These are phyloP conservation scores for Carallia pectinifolia DNA, from an alignment of 345 rosid species.

Conservation along the genomic window DNA sequence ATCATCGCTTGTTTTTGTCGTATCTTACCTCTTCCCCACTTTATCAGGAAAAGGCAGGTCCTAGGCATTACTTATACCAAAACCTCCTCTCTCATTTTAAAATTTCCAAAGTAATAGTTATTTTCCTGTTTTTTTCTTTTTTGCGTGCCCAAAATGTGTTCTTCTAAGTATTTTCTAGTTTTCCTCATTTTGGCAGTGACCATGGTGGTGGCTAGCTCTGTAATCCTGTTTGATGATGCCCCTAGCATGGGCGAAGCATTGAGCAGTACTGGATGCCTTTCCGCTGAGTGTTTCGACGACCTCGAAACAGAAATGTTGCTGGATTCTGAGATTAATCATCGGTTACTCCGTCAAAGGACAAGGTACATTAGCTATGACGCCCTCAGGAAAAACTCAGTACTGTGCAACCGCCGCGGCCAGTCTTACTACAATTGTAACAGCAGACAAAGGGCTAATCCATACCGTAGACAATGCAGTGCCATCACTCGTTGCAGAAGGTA, in stretches of 20 bases:
- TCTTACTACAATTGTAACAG: slow-evolving; percentile 28
- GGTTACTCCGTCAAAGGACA: slow-evolving; percentile 18
- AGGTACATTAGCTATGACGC: slow-evolving; percentile 22
- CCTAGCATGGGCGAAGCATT: neutral
- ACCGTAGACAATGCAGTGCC: slow-evolving; percentile 29
- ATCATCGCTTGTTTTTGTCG: slow-evolving; percentile 10
- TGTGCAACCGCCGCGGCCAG: slow-evolving; percentile 21
- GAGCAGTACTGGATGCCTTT: neutral
- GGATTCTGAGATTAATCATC: slow-evolving; percentile 38
- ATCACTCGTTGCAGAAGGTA: slow-evolving; percentile 23
- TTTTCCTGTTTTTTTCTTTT: no score
- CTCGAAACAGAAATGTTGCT: slow-evolving; percentile 29
- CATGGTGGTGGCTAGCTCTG: slow-evolving; percentile 24
- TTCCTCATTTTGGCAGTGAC: slow-evolving; percentile 32
- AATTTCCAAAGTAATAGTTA: neutral
- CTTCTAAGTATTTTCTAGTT: slow-evolving; percentile 31
- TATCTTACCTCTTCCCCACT: slow-evolving; percentile 27
- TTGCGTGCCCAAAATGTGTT: slow-evolving; percentile 32
- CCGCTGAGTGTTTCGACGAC: neutral
- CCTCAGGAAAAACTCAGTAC: slow-evolving; percentile 6
- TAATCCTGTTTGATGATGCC: neutral
- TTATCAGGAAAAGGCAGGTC: slow-evolving; percentile 36
- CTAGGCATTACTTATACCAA: neutral
- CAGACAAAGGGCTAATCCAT: slow-evolving; percentile 22
- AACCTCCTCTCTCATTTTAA: neutral